Evolutionary conservation across 176 grass and related monocot genomes (phyloP).

Genomic region (Cenchrus americanus): DNA sequence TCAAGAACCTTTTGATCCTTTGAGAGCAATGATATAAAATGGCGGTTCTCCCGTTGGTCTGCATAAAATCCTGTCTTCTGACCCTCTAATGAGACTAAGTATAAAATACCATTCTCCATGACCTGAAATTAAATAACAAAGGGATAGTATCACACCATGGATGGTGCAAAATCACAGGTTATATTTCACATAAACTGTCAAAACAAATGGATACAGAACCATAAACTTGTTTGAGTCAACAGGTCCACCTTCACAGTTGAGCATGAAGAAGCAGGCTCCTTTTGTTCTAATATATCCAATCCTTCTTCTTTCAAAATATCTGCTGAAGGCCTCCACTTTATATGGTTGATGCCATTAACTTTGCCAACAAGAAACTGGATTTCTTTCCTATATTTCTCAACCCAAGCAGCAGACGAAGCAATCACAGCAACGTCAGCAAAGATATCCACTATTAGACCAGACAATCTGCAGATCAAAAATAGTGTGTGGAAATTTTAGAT

Average conservation of each 20-base stretch:
- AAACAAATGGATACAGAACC: slow-evolving; percentile 4
- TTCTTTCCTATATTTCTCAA: slow-evolving; percentile 93
- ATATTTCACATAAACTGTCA: slow-evolving; percentile 12
- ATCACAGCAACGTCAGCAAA: slow-evolving; percentile 86
- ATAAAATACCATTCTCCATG: slow-evolving; percentile 80
- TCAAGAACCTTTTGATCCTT: slow-evolving; percentile 78
- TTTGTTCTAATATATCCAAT: slow-evolving; percentile 64
- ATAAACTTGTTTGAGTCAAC: slow-evolving; percentile 13
- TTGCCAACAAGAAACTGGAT: slow-evolving; percentile 78
- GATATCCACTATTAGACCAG: slow-evolving; percentile 93
- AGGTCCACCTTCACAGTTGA: slow-evolving; percentile 69
- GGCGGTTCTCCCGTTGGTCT: slow-evolving; percentile 86
- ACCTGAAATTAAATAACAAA: slow-evolving; percentile 52
- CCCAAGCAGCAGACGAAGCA: slow-evolving; percentile 98
- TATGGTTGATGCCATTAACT: slow-evolving; percentile 74
- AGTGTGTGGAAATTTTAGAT: slow-evolving; percentile 9
- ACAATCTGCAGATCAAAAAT: slow-evolving; percentile 67
- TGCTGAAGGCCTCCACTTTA: slow-evolving; percentile 85
- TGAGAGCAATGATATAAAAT: slow-evolving; percentile 72
- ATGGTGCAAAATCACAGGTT: background rate
- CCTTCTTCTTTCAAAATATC: slow-evolving; percentile 99
- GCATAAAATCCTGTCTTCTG: slow-evolving; percentile 99
- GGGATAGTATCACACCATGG: background rate
- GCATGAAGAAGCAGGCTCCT: slow-evolving; percentile 44
- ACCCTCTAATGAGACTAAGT: slow-evolving; percentile 82